phyloP scores from a whole-genome alignment of 1,139 yeast genomes.

The Suhomyces anneliseae region DNA sequence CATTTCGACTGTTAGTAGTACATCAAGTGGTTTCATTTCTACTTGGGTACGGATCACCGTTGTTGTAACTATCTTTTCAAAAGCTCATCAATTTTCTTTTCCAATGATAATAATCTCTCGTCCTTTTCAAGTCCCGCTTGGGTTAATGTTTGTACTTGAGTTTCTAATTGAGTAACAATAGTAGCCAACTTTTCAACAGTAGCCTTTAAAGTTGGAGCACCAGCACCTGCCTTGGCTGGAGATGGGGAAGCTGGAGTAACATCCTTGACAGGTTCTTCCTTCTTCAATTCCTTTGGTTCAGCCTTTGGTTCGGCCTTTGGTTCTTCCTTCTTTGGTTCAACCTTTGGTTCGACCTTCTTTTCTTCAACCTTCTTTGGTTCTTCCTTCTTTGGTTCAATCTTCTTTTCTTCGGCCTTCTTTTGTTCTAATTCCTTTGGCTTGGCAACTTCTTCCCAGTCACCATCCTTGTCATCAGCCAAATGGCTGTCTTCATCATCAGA shows the following conservation, averaged over 20 bases:
- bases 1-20: too few species aligned
- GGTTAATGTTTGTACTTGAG: slow-evolving; percentile 51
- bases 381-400: slow-evolving; percentile 13
- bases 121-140: slow-evolving; percentile 63
- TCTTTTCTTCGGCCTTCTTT: not conserved
- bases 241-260: slow-evolving; percentile 15
- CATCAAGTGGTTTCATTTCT: not conserved
- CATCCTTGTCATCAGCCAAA: slow-evolving; percentile 27
- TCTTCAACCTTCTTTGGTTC: slow-evolving; percentile 15
- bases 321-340: slow-evolving; percentile 12
- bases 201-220: slow-evolving; percentile 63
- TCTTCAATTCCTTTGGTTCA: slow-evolving; percentile 16
- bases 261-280: slow-evolving; percentile 7
- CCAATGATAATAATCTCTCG: slow-evolving; percentile 49
- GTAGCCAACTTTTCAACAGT: slow-evolving; percentile 65
- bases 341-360: slow-evolving; percentile 16
- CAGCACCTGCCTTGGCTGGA: slow-evolving; percentile 30
- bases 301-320: slow-evolving; percentile 14
- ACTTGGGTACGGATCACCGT: not conserved
- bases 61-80: slow-evolving; percentile 20
- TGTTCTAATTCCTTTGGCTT: slow-evolving; percentile 22
- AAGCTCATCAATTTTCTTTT: slow-evolving; percentile 42
- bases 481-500: slow-evolving; percentile 43
- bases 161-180: slow-evolving; percentile 57
- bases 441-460: slow-evolving; percentile 45